Conservation (phyloP, 768 basidiomycete species). For the Kwoniella mangroviensis region DNA sequence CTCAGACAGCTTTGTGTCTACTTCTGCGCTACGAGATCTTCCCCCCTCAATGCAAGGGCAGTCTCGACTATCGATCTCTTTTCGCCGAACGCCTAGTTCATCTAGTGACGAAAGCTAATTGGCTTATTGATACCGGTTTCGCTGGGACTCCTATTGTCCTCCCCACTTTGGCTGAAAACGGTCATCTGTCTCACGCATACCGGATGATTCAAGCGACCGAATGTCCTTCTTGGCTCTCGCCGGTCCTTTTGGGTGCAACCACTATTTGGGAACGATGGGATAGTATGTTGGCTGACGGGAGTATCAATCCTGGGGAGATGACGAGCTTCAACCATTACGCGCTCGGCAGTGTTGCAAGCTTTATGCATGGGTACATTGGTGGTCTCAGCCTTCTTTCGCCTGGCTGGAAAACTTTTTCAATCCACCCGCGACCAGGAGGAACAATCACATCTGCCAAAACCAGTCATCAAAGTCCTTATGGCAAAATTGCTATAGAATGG, state of each 20-base stretch:
- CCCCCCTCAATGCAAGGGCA: slow-evolving; percentile 3
- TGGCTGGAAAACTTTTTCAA: slow-evolving; percentile 39
- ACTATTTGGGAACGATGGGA: slow-evolving; percentile 55
- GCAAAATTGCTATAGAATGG: slow-evolving; percentile 34
- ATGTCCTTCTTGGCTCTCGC: slow-evolving; percentile 44
- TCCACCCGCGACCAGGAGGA: slow-evolving; percentile 47
- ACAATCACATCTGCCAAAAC: slow-evolving; percentile 39
- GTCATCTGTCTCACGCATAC: slow-evolving; percentile 46
- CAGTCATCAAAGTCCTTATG: slow-evolving; percentile 29
- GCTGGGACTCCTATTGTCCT: slow-evolving; percentile 55
- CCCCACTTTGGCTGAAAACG: slow-evolving; percentile 35
- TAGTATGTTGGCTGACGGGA: slow-evolving; percentile 45
- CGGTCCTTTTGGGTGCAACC: slow-evolving; percentile 36
- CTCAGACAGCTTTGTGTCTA: slow-evolving; percentile 38
- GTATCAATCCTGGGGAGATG: slow-evolving; percentile 54
- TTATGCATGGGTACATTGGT: slow-evolving; percentile 41
- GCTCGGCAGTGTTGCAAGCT: slow-evolving; percentile 42
- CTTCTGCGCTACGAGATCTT: slow-evolving; percentile 39
- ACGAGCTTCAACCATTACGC: slow-evolving; percentile 56
- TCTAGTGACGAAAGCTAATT: slow-evolving; percentile 26
- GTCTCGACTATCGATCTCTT: slow-evolving; percentile 2
- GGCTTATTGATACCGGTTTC: slow-evolving; percentile 49
- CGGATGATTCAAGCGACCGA: slow-evolving; percentile 46
- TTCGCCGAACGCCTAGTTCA: slow-evolving; percentile 23
- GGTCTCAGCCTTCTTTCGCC: slow-evolving; percentile 32